Evolutionary conservation across 2,329 filamentous ascomycete genomes (phyloP), one percentile per base, ranked within the genome.

Genomic region (Mycocentrospora acerina): DNA sequence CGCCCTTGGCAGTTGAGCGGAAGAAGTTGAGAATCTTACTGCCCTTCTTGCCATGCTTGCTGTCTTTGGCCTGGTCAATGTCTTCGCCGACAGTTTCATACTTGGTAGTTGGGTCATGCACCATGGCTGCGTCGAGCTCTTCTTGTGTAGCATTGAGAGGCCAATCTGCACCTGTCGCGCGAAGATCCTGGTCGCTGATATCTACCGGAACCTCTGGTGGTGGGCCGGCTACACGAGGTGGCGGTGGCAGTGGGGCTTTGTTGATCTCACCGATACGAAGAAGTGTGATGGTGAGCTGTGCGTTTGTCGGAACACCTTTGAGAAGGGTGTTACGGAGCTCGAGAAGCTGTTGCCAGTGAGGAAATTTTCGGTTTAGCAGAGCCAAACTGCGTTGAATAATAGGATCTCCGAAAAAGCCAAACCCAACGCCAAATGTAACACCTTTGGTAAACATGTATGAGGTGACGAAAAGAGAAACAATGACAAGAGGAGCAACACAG

Each of bases 221-320:
- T 18, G 74, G 67, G 8, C 62, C 46, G 3, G 55, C 44, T 15
- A 72, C 67, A 12, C 61, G 64, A 12, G 79, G 78, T 15, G 79
- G 78, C 9, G 79, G 73, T 19, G 88, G 87, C 0, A 94, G 67
- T 0, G 89, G 89, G 0, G 86, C 83, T 50, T 86, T 86, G 67
- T 90, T 90, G 9, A 80, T 80, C 67, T 94, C 89, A 27, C 88
- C 88, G 19, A 91, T 82, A 4, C 89, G 85, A 9, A 94, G 79
- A 2, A 94, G 75, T 0, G 88, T 94, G 18, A 94, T 71, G 0
- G 88, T 83, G 13, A 94, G 78, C 59, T 95, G 89, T 3, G 88
- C 87, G 59, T 94, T 93, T 2, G 88, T 95, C 1, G 89, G 89
- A 0, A 93, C 83, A 2, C 88, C 87, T 59, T 86, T 88, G 34